Conservation (phyloP, 768 basidiomycete genomes). For the Agaricus blazei region DNA sequence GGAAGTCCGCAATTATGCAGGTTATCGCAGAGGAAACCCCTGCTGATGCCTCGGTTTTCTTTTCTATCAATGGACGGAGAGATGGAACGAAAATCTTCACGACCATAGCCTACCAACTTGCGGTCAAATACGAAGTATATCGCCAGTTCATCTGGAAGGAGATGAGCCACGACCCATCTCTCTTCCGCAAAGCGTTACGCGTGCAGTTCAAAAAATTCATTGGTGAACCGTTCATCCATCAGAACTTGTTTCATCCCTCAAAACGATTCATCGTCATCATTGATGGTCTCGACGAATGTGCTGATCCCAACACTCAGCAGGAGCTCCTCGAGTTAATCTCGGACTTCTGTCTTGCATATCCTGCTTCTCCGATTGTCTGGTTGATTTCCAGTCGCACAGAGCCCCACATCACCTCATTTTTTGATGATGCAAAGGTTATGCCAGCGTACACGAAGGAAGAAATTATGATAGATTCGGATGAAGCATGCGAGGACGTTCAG, state of each 20-base stretch:
- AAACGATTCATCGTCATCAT: not conserved
- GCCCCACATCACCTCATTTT: slow-evolving; percentile 13
- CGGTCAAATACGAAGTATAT: not conserved
- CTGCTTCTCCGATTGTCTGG: slow-evolving; percentile 15
- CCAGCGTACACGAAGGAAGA: not conserved
- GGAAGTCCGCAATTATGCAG: no score
- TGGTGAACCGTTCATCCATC: not conserved
- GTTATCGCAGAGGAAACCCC: no score
- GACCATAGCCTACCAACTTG: not conserved
- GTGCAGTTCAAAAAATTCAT: slow-evolving; percentile 13
- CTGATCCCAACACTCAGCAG: slow-evolving; percentile 3
- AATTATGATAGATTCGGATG: slow-evolving; percentile 5
- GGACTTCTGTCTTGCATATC: not conserved
- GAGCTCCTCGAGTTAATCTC: slow-evolving; percentile 13
- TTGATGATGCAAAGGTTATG: not conserved
- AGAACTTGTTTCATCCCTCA: not conserved
- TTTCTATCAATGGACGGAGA: no score
- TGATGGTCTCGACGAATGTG: not conserved
- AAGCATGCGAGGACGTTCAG: slow-evolving; percentile 15
- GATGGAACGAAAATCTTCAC: no score
- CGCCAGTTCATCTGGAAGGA: not conserved
- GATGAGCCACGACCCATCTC: not conserved
- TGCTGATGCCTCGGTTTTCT: no score
- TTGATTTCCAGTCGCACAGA: slow-evolving; percentile 24
- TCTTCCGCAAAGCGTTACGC: not conserved